These are phyloP conservation scores for Spizellomyces sp. DNA, from an alignment of 192 early-diverging fungal genomes.

Conservation along the genomic window DNA sequence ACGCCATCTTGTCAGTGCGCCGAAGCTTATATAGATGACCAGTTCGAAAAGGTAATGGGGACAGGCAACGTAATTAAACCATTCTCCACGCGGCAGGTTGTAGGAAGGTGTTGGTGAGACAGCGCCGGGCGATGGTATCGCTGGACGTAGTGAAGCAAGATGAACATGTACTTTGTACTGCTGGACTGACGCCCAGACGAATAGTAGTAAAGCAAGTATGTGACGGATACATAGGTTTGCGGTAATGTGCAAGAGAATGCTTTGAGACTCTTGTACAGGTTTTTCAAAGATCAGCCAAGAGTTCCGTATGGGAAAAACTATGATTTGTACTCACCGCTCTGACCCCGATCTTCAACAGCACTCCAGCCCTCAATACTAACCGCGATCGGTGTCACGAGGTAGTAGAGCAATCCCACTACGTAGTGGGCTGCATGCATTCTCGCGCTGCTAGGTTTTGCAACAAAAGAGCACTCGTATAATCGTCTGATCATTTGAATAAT, in stretches of 20 bases:
- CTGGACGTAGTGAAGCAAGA: slow-evolving; percentile 24
- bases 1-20: slow-evolving; percentile 50
- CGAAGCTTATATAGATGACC: slow-evolving; percentile 35
- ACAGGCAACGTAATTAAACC: slow-evolving; percentile 38
- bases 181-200: slow-evolving; percentile 24
- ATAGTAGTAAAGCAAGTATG: slow-evolving; percentile 20
- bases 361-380: slow-evolving; percentile 29
- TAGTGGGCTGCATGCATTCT: slow-evolving; percentile 41
- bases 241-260: too few species aligned
- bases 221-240: not conserved
- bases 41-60: slow-evolving; percentile 48
- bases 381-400: slow-evolving; percentile 35
- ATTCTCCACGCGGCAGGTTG: slow-evolving; percentile 25
- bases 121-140: not conserved
- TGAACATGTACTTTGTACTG: slow-evolving; percentile 28
- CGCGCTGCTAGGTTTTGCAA: slow-evolving; percentile 10
- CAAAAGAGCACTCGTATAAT: slow-evolving; percentile 23
- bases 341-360: too few species aligned
- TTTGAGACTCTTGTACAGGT: slow-evolving; percentile 1
- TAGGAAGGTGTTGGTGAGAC: slow-evolving; percentile 8
- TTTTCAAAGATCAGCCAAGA: not conserved
- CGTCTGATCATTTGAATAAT: slow-evolving; percentile 14
- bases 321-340: not conserved
- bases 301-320: not conserved
- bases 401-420: slow-evolving; percentile 34